phyloP scores from a whole-genome alignment of 345 rosid genomes.

The Raphanus raphanistrum region DNA sequence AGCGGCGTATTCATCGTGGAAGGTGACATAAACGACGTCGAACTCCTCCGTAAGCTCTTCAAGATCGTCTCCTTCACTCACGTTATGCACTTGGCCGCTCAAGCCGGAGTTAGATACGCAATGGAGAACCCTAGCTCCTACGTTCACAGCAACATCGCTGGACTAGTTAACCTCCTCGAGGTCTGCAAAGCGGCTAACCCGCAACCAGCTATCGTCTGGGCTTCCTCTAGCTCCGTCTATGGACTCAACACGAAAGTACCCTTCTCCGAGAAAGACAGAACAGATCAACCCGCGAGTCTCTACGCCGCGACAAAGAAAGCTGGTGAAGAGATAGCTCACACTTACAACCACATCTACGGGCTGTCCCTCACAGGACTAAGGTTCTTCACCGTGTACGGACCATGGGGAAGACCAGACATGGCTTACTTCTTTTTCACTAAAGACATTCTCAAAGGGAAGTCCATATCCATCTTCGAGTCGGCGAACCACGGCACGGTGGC shows the following conservation, averaged over 20 bases:
- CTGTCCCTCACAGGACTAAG: slow-evolving; percentile 80
- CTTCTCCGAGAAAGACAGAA: slow-evolving; percentile 77
- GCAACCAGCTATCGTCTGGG: slow-evolving; percentile 91
- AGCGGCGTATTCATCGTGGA: slow-evolving; percentile 76
- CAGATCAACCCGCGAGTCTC: slow-evolving; percentile 96
- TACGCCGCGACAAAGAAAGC: slow-evolving; percentile 95
- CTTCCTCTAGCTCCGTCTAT: slow-evolving; percentile 83
- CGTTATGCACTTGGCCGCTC: slow-evolving; percentile 92
- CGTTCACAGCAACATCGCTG: slow-evolving; percentile 85
- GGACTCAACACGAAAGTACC: slow-evolving; percentile 88
- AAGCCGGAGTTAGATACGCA: slow-evolving; percentile 90
- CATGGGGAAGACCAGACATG: slow-evolving; percentile 97
- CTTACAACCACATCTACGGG: slow-evolving; percentile 90
- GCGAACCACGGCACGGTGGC: slow-evolving; percentile 74
- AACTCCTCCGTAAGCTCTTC: slow-evolving; percentile 66
- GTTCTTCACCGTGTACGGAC: slow-evolving; percentile 89
- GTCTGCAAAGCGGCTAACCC: slow-evolving; percentile 75
- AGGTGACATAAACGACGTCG: slow-evolving; percentile 85
- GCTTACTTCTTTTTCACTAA: slow-evolving; percentile 88
- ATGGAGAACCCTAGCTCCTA: slow-evolving; percentile 86
- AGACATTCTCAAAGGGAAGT: slow-evolving; percentile 70
- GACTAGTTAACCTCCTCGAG: slow-evolving; percentile 74
- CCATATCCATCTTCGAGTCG: slow-evolving; percentile 68
- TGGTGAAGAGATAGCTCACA: slow-evolving; percentile 91
- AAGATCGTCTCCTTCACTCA: slow-evolving; percentile 79